Percentiles rank a stretch among this genome's conserved stretches.
Conservation (phyloP, 345 rosid species). For the Gossypium arboreum region DNA sequence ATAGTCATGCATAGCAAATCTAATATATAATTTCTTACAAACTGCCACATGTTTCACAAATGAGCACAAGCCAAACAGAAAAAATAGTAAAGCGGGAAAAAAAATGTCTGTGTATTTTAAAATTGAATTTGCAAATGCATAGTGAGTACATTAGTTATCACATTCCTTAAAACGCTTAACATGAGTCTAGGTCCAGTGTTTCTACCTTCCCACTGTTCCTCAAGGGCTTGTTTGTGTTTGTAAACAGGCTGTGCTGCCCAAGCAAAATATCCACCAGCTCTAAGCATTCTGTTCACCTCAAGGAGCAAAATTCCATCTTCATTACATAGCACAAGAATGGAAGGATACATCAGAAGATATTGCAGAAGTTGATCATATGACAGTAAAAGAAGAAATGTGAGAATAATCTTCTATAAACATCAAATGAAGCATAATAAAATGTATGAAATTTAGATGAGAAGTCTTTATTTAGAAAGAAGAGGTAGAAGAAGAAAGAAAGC, state of each 20-base stretch:
- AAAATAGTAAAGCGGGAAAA: background rate
- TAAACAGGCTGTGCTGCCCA: conserved; percentile 99
- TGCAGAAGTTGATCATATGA: background rate
- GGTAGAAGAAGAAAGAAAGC: background rate
- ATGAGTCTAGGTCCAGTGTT: background rate
- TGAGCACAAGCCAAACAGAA: background rate
- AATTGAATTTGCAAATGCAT: conserved; percentile 1
- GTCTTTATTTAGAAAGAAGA: background rate
- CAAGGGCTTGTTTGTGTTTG: conserved; percentile 74
- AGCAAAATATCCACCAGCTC: conserved; percentile 93
- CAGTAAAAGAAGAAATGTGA: conserved; percentile 2
- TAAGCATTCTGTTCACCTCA: conserved; percentile 92
- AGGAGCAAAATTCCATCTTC: conserved; percentile 93
- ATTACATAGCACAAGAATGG: conserved; percentile 15
- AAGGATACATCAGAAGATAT: conserved; percentile 23
- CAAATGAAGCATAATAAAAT: background rate
- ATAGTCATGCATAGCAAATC: background rate
- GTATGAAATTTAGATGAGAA: background rate
- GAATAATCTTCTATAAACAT: background rate
- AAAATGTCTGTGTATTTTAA: background rate
- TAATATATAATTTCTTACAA: background rate
- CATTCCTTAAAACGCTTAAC: background rate
- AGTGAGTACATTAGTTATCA: conserved; percentile 10
- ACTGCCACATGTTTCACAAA: background rate
- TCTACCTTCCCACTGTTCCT: conserved; percentile 97